phyloP scores from a whole-genome alignment of 2,329 filamentous ascomycete species.

The Chaetomiaceae sp. region DNA sequence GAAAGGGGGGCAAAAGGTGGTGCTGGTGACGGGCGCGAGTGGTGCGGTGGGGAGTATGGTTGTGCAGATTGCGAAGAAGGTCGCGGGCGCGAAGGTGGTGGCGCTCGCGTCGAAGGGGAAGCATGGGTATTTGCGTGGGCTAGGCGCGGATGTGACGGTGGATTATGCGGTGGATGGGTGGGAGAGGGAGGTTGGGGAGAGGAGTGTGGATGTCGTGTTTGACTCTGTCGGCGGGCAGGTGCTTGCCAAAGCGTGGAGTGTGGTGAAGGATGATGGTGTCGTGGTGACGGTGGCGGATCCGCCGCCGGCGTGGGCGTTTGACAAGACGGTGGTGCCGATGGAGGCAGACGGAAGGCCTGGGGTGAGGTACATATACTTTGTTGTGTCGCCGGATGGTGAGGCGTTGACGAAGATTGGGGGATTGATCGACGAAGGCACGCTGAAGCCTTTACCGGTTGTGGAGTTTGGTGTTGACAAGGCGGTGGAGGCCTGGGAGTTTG shows the following conservation, averaged over 20 bases:
- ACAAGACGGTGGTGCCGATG: constrained; percentile 6
- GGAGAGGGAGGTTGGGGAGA: constrained; percentile 17
- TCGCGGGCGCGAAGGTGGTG: constrained; percentile 21
- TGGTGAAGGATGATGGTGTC: constrained; percentile 26
- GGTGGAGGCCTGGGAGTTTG: constrained; percentile 26
- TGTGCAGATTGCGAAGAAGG: constrained; percentile 26
- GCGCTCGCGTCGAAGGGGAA: constrained; percentile 26
- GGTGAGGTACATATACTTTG: constrained; percentile 28
- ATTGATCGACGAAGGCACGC: constrained; percentile 21
- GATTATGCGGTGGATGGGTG: constrained; percentile 25
- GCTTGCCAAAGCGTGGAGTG: constrained; percentile 27
- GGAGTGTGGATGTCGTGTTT: constrained; percentile 27
- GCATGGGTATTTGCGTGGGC: constrained; percentile 13
- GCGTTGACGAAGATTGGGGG: constrained; percentile 17
- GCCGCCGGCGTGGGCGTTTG: constrained; percentile 30
- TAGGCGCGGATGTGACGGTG: constrained; percentile 23
- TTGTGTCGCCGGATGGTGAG: constrained; percentile 23
- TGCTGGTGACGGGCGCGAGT: constrained; percentile 29
- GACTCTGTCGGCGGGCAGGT: constrained; percentile 29
- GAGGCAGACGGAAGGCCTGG: constrained; percentile 19
- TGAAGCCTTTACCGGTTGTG: constrained; percentile 22
- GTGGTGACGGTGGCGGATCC: constrained; percentile 34
- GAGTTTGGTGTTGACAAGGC: constrained; percentile 23
- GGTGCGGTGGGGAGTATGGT: constrained; percentile 28
- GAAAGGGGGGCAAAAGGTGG: too few relatives aligned